A percentile compares a stretch with the other conserved stretches of the same genome.
Conservation (phyloP, 371 early-diverging fungal species). For the Mucor circinelloides region DNA sequence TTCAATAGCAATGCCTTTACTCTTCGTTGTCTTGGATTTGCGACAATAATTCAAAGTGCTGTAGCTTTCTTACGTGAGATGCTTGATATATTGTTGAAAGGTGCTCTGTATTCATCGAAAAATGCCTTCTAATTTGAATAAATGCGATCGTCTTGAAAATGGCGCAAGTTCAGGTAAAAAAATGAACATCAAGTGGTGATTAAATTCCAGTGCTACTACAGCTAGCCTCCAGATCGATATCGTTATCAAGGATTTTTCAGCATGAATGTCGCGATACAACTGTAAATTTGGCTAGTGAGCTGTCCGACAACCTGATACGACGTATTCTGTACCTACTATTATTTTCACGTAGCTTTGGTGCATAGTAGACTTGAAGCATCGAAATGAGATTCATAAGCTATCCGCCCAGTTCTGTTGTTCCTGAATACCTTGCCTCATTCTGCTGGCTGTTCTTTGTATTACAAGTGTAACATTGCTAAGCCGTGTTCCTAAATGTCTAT, state of each 20-base stretch:
- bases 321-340: neutral
- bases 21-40: slow-evolving; percentile 6
- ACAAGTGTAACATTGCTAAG: neutral
- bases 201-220: too few relatives aligned
- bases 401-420: neutral
- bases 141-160: too few relatives aligned
- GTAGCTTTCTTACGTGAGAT: slow-evolving; percentile 7
- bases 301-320: neutral
- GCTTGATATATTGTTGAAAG: slow-evolving; percentile 13
- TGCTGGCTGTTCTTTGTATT: neutral
- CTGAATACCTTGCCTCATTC: neutral
- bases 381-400: neutral
- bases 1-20: neutral
- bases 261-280: too few relatives aligned
- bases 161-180: too few relatives aligned
- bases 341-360: neutral
- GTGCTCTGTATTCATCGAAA: neutral
- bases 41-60: slow-evolving; percentile 14
- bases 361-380: neutral
- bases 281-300: neutral
- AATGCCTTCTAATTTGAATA: slow-evolving; percentile 8
- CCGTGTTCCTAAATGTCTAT: neutral
- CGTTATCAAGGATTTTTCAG: too few relatives aligned
- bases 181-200: too few relatives aligned
- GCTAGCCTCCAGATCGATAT: too few relatives aligned